Base-by-base conservation (phyloP, 75 land plant genomes). In the Larix kaempferi region DNA sequence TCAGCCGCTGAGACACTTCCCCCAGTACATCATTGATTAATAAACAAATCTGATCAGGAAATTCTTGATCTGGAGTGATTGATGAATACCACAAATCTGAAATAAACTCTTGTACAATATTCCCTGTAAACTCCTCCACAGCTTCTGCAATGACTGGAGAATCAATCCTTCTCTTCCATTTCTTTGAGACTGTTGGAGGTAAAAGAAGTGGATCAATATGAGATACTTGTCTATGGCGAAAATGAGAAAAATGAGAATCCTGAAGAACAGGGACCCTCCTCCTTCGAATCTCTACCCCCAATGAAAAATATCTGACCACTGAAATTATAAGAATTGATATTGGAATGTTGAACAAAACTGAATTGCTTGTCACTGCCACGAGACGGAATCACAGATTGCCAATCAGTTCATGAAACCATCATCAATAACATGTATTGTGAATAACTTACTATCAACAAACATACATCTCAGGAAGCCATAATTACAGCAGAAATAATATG, bases 61-160 rank as follows among this genome's bases (percentile, higher is more conserved):
- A 87, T 75, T 98, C 98, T 57, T 74, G 88, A 57, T 98, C 98
- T 29, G 99, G 94, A 8, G 94, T 93, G 39, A 98, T 82, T 14
- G 91, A 88, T 22, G 91, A 82, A 79, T 92, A 98, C 99, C 99
- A 98, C 74, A 95, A 80, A 78, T 93, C 92, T 21, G 88, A 77
- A 13, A 98, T 90, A 86, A 93, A 98, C 75, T 93, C 95, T 76
- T 83, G 82, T 72, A 98, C 78, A 39, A 98, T 78, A 62, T 92
- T 84, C 63, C 74, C 33, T 19, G 91, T 90, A 57, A 98, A 93
- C 13, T 90, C 88, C 26, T 89, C 81, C 26, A 98, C 66, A 10
- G 96, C 94, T 62, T 88, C 88, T 86, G 95, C 98, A 23, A 98
- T 95, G 41, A 76, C 69, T 13, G 98, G 94, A 39, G 98, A 93